phyloP scores from a whole-genome alignment of 495 filamentous ascomycete species.

The Jackrogersella multiformis region DNA sequence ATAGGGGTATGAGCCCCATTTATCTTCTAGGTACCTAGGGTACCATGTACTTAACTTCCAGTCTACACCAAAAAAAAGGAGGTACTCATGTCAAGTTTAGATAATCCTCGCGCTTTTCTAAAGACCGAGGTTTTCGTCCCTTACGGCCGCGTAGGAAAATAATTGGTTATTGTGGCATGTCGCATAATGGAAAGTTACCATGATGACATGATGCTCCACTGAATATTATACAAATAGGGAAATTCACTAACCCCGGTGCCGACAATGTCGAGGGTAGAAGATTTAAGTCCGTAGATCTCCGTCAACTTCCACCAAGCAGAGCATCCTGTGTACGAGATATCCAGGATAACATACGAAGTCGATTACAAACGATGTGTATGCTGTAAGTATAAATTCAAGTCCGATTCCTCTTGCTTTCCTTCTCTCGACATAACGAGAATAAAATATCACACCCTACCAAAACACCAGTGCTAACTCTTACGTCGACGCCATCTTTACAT shows the following conservation, averaged over 20 bases:
- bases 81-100: too few relatives aligned
- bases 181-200: neutral
- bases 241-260: constrained; percentile 1
- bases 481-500: neutral
- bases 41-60: too few relatives aligned
- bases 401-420: neutral
- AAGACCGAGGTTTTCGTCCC: constrained; percentile 4
- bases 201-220: neutral
- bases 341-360: neutral
- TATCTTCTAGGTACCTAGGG: neutral
- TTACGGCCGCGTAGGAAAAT: too few relatives aligned
- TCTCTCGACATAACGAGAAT: neutral
- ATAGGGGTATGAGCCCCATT: neutral
- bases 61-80: too few relatives aligned
- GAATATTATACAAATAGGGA: neutral
- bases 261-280: neutral
- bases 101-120: constrained; percentile 20
- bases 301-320: neutral
- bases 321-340: neutral
- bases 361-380: neutral
- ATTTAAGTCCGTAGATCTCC: constrained; percentile 16
- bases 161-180: too few relatives aligned
- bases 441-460: neutral
- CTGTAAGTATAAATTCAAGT: constrained; percentile 3
- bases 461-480: neutral